Evolutionary conservation across 805 yeast species (phyloP).

Genomic region (Teunomyces barrocoloradensis): DNA sequence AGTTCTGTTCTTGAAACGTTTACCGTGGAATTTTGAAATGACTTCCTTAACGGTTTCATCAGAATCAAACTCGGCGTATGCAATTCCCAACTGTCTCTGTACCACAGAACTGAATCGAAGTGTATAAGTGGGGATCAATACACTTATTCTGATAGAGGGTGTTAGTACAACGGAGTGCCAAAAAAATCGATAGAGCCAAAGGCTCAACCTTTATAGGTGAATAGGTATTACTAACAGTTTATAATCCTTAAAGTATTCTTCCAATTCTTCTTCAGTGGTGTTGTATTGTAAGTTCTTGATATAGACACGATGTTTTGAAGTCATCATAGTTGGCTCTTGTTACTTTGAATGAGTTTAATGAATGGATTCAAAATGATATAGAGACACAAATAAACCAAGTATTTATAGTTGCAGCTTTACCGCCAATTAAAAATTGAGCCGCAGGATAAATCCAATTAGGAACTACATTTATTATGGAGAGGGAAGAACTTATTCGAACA

Average conservation of each 20-base stretch:
- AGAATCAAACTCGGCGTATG: conserved; percentile 35
- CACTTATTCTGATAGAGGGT: conserved; percentile 22
- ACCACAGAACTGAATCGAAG: conserved; percentile 44
- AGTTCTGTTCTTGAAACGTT: conserved; percentile 33
- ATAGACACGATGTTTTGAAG: conserved; percentile 39
- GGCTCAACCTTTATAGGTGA: background rate
- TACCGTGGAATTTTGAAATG: conserved; percentile 24
- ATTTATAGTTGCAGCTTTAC: background rate
- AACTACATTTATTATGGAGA: background rate
- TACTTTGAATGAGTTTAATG: background rate
- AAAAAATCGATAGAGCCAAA: too few species aligned
- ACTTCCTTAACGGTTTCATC: conserved; percentile 28
- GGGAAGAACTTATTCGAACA: background rate
- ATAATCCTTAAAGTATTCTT: conserved; percentile 41
- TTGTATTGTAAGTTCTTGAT: conserved; percentile 53
- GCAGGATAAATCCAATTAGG: conserved; percentile 8
- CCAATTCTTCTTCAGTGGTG: conserved; percentile 53
- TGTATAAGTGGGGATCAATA: conserved; percentile 55
- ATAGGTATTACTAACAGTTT: conserved; percentile 41
- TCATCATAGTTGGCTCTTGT: conserved; percentile 5
- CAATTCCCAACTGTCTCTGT: conserved; percentile 55
- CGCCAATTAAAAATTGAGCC: background rate
- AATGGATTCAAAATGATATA: background rate
- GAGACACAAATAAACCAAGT: background rate
- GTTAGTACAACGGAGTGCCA: background rate